Evolutionary conservation across 257 asterid species (phyloP), one percentile per base, ranked within the genome.

Genomic region (Solanum virginianum): DNA sequence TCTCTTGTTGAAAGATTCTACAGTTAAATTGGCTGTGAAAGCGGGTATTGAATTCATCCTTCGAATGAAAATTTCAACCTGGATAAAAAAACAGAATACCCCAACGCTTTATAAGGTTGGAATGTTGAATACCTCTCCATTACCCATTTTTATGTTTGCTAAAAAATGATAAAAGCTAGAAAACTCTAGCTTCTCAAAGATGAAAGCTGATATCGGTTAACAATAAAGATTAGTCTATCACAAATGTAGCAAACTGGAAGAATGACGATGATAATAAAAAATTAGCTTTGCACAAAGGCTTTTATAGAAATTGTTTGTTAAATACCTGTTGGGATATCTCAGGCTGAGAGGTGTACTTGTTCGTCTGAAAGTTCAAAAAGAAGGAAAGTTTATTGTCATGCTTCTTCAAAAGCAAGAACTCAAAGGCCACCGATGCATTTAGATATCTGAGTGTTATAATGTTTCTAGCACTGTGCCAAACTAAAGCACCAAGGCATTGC

Each of bases 31-130:
- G n/a, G 97, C 97, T 1, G 97, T 94, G 91, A 96, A 96, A 74
- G 98, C 98, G n/a, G 96, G 98, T 54, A 96, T 86, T 2, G 98
- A 94, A 66, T 93, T 96, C 96, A 96, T 90, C 93, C 94, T 95
- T 84, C 91, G 87, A 85, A 94, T 92, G 86, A 94, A 94, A 84
- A 96, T 90, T 82, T 96, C 98, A 74, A 94, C 97, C 98, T 95
- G 94, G 84, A 87, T 7, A 74, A 29, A 85, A 66, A 85, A 74
- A 29, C 59, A 69, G 32, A 63, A 51, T 29, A 45, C 59, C 66
- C 43, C 63, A 6, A n/a, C 45, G 54, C 29, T 53, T 79, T 10
- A 26, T 22, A 24, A 49, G 82, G 82, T 51, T 49, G 47, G 45
- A 24, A 49, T 62, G 82, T 51, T 77, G 26, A 72, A 79, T 53